Conservation (phyloP, 768 basidiomycete species). For the Rhizopogon vesiculosus region DNA sequence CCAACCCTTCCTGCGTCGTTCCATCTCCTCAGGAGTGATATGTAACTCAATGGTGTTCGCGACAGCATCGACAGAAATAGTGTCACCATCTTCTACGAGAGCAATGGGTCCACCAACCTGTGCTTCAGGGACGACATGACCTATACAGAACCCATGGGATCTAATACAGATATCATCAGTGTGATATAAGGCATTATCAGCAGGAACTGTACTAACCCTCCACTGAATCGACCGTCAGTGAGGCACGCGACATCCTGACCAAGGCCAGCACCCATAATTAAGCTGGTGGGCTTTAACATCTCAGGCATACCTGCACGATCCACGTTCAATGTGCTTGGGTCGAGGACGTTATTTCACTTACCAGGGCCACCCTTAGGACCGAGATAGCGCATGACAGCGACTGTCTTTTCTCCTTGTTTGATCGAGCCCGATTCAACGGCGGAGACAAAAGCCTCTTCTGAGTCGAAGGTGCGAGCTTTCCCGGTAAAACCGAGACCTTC, state of each 20-base stretch:
- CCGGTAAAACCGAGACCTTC: constrained; percentile 89
- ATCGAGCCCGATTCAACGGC: constrained; percentile 88
- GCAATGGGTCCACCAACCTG: constrained; percentile 93
- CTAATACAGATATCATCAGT: constrained; percentile 34
- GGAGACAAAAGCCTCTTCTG: constrained; percentile 80
- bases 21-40: constrained; percentile 78
- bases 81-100: constrained; percentile 82
- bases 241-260: constrained; percentile 95
- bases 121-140: constrained; percentile 95
- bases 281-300: constrained; percentile 96
- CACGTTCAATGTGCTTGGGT: constrained; percentile 5
- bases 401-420: constrained; percentile 95
- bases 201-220: constrained; percentile 62
- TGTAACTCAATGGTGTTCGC: constrained; percentile 78
- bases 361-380: constrained; percentile 97
- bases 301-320: constrained; percentile 84
- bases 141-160: constrained; percentile 95
- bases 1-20: constrained; percentile 68
- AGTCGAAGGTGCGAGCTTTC: constrained; percentile 89
- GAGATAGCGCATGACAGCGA: constrained; percentile 91
- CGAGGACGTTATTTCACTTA: constrained; percentile 29
- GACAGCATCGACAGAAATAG: constrained; percentile 84
- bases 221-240: constrained; percentile 97
- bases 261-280: constrained; percentile 98
- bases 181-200: constrained; percentile 12